phyloP scores from a whole-genome alignment of 2,329 filamentous ascomycete genomes.

The Orbilia blumenaviensis region DNA sequence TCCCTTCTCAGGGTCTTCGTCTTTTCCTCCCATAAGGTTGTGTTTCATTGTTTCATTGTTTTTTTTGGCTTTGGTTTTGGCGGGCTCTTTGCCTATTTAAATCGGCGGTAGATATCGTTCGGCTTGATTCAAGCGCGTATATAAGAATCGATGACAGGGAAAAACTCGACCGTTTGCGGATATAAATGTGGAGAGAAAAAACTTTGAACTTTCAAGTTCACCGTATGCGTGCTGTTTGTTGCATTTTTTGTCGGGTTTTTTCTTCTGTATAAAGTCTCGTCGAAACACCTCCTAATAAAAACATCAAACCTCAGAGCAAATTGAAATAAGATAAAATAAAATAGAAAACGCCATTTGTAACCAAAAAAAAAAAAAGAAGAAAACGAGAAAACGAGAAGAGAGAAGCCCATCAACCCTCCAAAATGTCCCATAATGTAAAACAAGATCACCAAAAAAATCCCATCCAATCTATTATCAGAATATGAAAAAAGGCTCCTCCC shows the following conservation, averaged over 20 bases:
- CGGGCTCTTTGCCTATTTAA: constrained; percentile 18
- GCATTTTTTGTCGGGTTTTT: constrained; percentile 17
- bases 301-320: too few species aligned
- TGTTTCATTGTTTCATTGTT: neutral
- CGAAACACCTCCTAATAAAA: neutral
- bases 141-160: neutral
- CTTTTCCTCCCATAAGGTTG: neutral
- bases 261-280: neutral
- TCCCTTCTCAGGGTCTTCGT: constrained; percentile 9
- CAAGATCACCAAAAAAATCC: neutral
- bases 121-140: neutral
- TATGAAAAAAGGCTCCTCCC: neutral
- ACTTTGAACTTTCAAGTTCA: neutral
- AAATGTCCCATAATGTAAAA: constrained; percentile 12
- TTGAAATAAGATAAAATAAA: too few species aligned
- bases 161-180: neutral
- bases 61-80: too few species aligned
- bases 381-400: neutral
- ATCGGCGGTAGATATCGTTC: constrained; percentile 3
- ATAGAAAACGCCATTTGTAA: too few species aligned
- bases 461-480: constrained; percentile 3
- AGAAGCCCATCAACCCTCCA: neutral
- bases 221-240: constrained; percentile 6
- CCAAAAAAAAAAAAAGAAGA: neutral
- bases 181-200: too few species aligned